Evolutionary conservation across 2,329 filamentous ascomycete genomes (phyloP), one percentile per base, ranked within the genome.

Genomic region (Teratosphaeria viscida): DNA sequence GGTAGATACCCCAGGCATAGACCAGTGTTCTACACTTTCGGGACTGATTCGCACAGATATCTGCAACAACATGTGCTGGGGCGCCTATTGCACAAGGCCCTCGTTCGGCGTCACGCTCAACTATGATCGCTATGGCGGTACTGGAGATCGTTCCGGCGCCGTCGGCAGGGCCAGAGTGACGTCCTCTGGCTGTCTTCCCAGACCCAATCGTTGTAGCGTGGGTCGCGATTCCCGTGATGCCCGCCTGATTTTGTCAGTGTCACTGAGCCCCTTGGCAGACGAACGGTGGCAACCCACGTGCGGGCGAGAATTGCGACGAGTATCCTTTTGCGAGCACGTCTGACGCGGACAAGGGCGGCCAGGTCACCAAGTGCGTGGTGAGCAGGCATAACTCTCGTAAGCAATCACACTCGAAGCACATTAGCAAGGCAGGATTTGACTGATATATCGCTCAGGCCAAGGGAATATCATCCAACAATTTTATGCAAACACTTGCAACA

Each of bases 1-100:
- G 49, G 49, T 53, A 12, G 16, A 12, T 11, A 53, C 19, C 23
- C 11, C 49, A 12, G 23, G 11, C 6, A 26, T 4, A 53, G 11
- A 53, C 11, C 27, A 19, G 19, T 19, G 27, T 12, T 53, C 19
- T 5, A 12, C 49, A 55, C 7, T 12, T 26, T 53, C 14, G 11
- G 19, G 8, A 53, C 49, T 53, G 14, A 53, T 53, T 8, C 7
- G 19, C 19, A 53, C 19, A 58, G 56, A 54, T 26, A 16, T 55
- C 54, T 55, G 54, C 34, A 32, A 34, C 32, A 55, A 55, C 54
- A 55, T 55, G 54, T 55, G 54, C 54, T 55, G 54, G 54, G 54
- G 54, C n/a, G 54, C 54, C 19, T 55, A 55, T 32, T 55, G 54
- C 54, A 55, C 54, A 12, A 29, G 54, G 32, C 54, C 54, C 10